Base-by-base conservation (phyloP, 805 yeast genomes). In the Pichia rugopelliculosa region DNA sequence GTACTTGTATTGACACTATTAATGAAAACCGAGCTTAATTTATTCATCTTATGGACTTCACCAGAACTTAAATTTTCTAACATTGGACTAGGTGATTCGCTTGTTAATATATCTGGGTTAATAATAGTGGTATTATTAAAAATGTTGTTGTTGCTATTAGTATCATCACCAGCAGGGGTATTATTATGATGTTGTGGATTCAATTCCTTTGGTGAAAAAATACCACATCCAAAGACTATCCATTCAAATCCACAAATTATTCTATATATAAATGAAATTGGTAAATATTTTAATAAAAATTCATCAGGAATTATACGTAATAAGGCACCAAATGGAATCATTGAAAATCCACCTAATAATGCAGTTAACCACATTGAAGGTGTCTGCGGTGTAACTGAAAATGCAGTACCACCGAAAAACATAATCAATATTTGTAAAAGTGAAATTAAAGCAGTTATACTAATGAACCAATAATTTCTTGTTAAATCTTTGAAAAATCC, bases 321-420 rank as follows among this genome's bases (percentile, higher is more conserved):
- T 12, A 89, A 23, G 18, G 73, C 62, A 47, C 97, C 98, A 40
- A 79, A 75, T 0, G 98, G 97, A 37, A 93, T 67, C 15, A 96
- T 83, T 17, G 85, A 42, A 53, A 84, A 62, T 26, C 98, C 98
- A 68, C 95, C 79, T 24, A 85, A 59, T 6, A 91, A 66, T 0
- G 98, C 93, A 2, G 88, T 80, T 1, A 77, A 93, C 99, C 99
- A 95, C 85, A 82, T 80, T 1, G 79, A 79, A 8, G 85, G 84
- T 0, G 95, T 84, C 66, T 86, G 95, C 52, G 83, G 75, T 2
- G 78, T 79, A 54, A 90, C 75, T 8, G 90, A 79, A 67, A 93
- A 93, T 0, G 99, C 96, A 38, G 91, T 86, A 47, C 99, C 99
- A 46, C 99, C 99, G 53, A 87, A 91, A 67, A 82, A 86, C 98